phyloP scores from a whole-genome alignment of 75 land plant species.

The Selaginella tamariscina region DNA sequence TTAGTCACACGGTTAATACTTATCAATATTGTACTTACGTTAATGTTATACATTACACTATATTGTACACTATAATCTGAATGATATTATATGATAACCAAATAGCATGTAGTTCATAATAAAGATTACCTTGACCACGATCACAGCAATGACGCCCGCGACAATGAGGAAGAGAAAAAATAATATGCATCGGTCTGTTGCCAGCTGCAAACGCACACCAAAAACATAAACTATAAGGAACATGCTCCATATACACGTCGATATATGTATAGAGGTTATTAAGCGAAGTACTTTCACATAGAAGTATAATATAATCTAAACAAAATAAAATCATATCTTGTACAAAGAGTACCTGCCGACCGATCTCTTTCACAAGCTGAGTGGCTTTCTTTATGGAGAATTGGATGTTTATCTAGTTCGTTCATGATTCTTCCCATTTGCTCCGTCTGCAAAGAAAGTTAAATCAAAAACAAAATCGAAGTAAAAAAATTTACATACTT shows the following conservation, averaged over 20 bases:
- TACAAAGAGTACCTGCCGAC: constrained; percentile 64
- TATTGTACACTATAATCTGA: no score
- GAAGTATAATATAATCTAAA: no score
- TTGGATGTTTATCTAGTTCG: constrained; percentile 81
- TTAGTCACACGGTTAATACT: no score
- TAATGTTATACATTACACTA: no score
- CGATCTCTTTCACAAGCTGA: constrained; percentile 86
- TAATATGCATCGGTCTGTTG: constrained; percentile 91
- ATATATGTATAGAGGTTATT: no score
- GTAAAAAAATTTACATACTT: constrained; percentile 28
- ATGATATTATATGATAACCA: no score
- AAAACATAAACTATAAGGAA: not conserved
- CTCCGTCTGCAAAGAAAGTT: constrained; percentile 49
- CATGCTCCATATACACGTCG: no score
- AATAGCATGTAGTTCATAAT: no score
- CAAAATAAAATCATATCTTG: no score
- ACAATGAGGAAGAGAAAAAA: constrained; percentile 69
- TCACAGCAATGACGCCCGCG: constrained; percentile 78
- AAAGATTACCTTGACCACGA: constrained; percentile 66
- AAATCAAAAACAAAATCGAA: not conserved
- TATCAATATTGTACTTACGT: no score
- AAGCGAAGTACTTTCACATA: no score
- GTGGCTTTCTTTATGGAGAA: constrained; percentile 92
- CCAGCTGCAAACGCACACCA: constrained; percentile 40
- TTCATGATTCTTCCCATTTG: constrained; percentile 93